Base-by-base conservation (phyloP, 176 grass and related monocot genomes). In the Tillandsia leiboldiana region DNA sequence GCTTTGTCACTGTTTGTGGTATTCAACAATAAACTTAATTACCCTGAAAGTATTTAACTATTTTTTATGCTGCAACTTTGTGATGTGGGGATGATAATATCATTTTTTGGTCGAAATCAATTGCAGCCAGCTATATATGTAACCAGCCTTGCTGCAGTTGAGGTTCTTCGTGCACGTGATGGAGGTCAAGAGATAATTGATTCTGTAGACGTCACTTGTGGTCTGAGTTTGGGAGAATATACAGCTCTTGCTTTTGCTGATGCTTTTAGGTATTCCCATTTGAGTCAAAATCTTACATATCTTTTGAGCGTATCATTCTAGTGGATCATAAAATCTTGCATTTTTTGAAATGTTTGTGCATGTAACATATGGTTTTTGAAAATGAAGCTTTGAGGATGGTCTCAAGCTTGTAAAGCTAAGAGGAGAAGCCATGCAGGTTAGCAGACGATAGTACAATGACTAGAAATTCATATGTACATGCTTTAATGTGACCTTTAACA, bases 401-500 rank as follows among this genome's bases (percentile, higher is more conserved):
- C 87, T 99, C 68, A 99, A 93, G 82, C 89, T 99, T 78, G 94
- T 99, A 71, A 99, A 99, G 69, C 79, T 99, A 68, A 90, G 89
- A 87, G 94, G 94, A 70, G 94, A 99, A 84, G 94, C 94, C 64
- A 99, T 93, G 89, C 94, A 99, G 84, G 94, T 99, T 73, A 65
- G 64, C 75, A 13, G 69, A 52, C 11, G 67, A 54, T 64, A 74
- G 50, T 7, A 54, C 12, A 59, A 48, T 53, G 8, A 58, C n/a
- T 1, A 33, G 29, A 26, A 50, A 50, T 29, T 42, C 28, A 51
- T 56, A 49, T 68, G 50, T 13, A 54, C 18, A 72, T 65, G 54
- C 10, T 1, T 61, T 54, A 58, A 50, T 79, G 59, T 78, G 10
- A 18, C 42, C 53, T 79, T 65, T 24, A 3, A 11, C 26, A 6